Evolutionary conservation across 75 land plant species (phyloP), one percentile per base, ranked within the genome.

Genomic region (Selaginella tamariscina): DNA sequence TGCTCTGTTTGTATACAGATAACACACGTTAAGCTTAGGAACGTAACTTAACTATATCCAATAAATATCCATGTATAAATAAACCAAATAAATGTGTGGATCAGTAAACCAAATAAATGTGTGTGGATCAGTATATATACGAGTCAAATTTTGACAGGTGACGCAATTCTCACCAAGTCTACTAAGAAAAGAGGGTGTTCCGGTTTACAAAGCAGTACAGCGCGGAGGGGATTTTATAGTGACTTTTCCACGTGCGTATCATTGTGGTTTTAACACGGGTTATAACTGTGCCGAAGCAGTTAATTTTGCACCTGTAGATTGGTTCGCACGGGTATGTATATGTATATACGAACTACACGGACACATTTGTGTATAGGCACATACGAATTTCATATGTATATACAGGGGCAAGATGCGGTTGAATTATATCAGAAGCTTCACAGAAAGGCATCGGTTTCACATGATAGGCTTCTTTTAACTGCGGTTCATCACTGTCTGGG

Each of bases 251-350:
- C 80, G 95, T 55, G 98, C 98, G 55, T 93, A 93, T 65, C 98
- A 93, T 65, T 67, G 86, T 33, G 98, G 98, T 54, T 93, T 93
- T 66, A 93, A 89, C 71, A 84, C 86, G 75, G 98, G 98, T n/a
- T 93, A 89, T 69, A 93, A 93, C 65, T 91, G 96, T 77, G 98
- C 98, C 0, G 98, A 93, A 77, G 98, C 98, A 11, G 96, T 93
- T 54, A 93, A 93, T 82, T 84, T 93, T 33, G 98, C 98, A 21
- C 98, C 98, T 2, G 75, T 87, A 68, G 98, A 93, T 73, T 93
- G 98, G 98, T 54, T 93, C n/a, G n/a, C n/a, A n/a, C n/a, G n/a
- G n/a, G n/a, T n/a, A n/a, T n/a, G n/a, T n/a, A n/a, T n/a, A n/a
- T n/a, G n/a, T n/a, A n/a, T n/a, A n/a, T n/a, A n/a, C n/a, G n/a